These are phyloP conservation scores for Calycina herbarum DNA, from an alignment of 2,329 filamentous ascomycete species.

Conservation along the genomic window DNA sequence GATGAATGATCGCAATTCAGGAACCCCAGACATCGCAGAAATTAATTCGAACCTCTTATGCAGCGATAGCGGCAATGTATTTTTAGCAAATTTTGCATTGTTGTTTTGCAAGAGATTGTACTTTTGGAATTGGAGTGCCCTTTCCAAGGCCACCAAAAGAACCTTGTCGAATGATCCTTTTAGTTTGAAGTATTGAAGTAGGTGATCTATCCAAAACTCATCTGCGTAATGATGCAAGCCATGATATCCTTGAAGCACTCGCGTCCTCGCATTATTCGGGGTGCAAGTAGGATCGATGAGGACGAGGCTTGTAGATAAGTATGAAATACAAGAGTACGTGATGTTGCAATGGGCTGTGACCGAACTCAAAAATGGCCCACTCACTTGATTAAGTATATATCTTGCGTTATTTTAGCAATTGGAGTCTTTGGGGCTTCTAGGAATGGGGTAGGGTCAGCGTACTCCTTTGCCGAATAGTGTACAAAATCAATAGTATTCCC, in stretches of 20 bases:
- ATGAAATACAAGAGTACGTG: conserved; percentile 17
- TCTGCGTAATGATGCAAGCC: conserved; percentile 22
- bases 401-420: conserved; percentile 8
- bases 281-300: conserved; percentile 7
- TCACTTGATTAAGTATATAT: conserved; percentile 18
- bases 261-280: neutral
- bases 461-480: conserved; percentile 24
- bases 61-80: neutral
- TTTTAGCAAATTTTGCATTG: neutral
- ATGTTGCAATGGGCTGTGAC: conserved; percentile 18
- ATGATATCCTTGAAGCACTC: conserved; percentile 21
- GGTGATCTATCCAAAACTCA: conserved; percentile 22
- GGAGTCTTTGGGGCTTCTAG: neutral
- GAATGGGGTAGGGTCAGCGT: neutral
- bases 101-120: neutral
- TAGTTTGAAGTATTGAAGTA: conserved; percentile 20
- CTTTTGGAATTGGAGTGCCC: conserved; percentile 16
- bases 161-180: conserved; percentile 5
- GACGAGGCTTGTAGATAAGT: conserved; percentile 14
- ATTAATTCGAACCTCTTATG: no score
- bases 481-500: conserved; percentile 21
- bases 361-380: conserved; percentile 16
- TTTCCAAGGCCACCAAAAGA: conserved; percentile 11
- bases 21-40: no score
- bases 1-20: no score